These are phyloP conservation scores for Chlorella variabilis DNA, from an alignment of 163 green algal species.

Conservation along the genomic window DNA sequence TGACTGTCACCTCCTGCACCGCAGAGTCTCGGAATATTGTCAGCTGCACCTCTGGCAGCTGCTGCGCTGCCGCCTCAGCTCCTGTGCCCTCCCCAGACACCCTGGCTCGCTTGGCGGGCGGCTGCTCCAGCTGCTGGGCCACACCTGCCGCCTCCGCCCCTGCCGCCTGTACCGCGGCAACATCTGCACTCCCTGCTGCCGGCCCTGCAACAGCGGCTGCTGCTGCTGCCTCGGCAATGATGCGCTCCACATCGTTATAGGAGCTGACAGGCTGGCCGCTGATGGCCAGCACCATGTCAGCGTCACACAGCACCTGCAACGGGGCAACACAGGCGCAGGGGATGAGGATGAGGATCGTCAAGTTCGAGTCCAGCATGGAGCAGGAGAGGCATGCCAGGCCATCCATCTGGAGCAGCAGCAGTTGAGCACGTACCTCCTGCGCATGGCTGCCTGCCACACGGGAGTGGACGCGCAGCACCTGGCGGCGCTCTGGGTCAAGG, in stretches of 20 bases:
- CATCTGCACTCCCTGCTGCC: not conserved
- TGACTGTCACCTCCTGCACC: constrained; percentile 28
- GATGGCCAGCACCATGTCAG: constrained; percentile 87
- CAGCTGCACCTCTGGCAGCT: constrained; percentile 46
- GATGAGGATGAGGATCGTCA: too few species aligned
- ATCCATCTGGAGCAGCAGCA: too few species aligned
- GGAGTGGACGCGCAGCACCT: constrained; percentile 82
- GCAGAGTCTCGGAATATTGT: constrained; percentile 58
- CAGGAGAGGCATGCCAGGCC: too few species aligned
- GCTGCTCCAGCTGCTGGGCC: not conserved
- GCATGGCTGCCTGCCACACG: constrained; percentile 28
- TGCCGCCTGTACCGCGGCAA: constrained; percentile 9
- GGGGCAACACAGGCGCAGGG: not conserved
- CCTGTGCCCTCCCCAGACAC: not conserved
- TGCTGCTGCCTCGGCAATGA: constrained; percentile 10
- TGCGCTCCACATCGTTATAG: constrained; percentile 76
- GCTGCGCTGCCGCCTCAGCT: not conserved
- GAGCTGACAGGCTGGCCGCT: constrained; percentile 71
- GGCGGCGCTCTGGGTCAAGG: constrained; percentile 77
- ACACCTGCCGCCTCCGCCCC: constrained; percentile 3
- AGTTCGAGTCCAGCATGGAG: too few species aligned
- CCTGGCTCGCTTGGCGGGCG: constrained; percentile 6
- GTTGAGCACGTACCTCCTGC: constrained; percentile 10
- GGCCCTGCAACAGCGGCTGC: not conserved
- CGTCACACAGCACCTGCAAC: constrained; percentile 71